A percentile compares a stretch with the other conserved stretches of the same genome.
phyloP scores from a whole-genome alignment of 202 grass and related monocot genomes.

The Carex arenaria region DNA sequence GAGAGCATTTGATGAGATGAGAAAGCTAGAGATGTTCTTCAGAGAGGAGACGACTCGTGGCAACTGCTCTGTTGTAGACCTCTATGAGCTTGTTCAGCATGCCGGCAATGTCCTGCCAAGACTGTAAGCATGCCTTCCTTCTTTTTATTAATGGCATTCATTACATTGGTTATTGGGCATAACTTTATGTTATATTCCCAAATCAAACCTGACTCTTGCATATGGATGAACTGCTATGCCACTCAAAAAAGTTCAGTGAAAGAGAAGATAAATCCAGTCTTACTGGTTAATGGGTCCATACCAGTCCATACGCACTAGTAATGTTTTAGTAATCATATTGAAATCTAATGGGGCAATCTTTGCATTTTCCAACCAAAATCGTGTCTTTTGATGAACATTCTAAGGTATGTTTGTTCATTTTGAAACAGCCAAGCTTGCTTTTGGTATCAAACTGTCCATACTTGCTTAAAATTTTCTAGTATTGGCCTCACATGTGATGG shows the following conservation, averaged over 20 bases:
- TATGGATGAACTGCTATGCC: neutral
- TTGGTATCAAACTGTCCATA: neutral
- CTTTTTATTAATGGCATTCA: neutral
- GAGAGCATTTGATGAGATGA: slow-evolving; percentile 94
- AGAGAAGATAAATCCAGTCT: neutral
- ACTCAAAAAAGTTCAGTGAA: neutral
- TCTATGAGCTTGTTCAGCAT: slow-evolving; percentile 98
- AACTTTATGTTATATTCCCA: neutral
- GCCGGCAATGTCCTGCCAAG: slow-evolving; percentile 96
- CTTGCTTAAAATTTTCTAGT: neutral
- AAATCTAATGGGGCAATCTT: neutral
- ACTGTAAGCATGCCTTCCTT: slow-evolving; percentile 46
- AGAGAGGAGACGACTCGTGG: slow-evolving; percentile 83
- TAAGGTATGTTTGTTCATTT: too few relatives aligned
- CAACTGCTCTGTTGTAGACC: slow-evolving; percentile 75
- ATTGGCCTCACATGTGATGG: neutral
- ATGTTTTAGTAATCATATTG: neutral
- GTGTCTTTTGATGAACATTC: neutral
- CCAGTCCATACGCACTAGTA: neutral
- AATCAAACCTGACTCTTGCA: neutral
- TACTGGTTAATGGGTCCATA: neutral
- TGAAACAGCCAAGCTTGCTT: neutral
- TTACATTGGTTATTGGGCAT: neutral
- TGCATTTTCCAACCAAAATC: neutral
- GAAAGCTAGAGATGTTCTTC: slow-evolving; percentile 99